These are phyloP conservation scores for Zygotorulaspora florentina DNA, from an alignment of 805 yeast species.

Conservation along the genomic window DNA sequence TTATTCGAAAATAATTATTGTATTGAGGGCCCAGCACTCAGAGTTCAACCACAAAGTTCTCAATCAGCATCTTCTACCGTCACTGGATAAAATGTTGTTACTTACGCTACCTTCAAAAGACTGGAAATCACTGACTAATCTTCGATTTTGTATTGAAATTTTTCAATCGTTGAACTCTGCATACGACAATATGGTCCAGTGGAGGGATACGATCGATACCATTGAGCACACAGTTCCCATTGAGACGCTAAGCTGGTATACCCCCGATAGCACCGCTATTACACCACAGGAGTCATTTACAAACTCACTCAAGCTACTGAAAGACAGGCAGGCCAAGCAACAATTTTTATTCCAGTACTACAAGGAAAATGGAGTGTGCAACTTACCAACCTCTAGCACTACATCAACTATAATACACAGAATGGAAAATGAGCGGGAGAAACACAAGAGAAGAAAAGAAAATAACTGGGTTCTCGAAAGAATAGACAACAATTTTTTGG, in stretches of 20 bases:
- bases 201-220: slow-evolving; percentile 1
- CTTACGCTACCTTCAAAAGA: slow-evolving; percentile 21
- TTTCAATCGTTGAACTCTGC: slow-evolving; percentile 13
- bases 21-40: slow-evolving; percentile 22
- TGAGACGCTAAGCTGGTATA: slow-evolving; percentile 9
- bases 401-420: slow-evolving; percentile 61
- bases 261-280: slow-evolving; percentile 2
- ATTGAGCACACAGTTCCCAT: slow-evolving; percentile 5
- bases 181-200: slow-evolving; percentile 8
- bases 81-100: slow-evolving; percentile 21
- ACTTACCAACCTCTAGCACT: slow-evolving; percentile 12
- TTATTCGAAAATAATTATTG: slow-evolving; percentile 26
- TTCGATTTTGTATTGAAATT: slow-evolving; percentile 18
- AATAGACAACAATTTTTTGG: slow-evolving; percentile 29
- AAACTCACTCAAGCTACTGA: slow-evolving; percentile 6
- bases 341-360: slow-evolving; percentile 12
- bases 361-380: slow-evolving; percentile 8
- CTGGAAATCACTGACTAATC: slow-evolving; percentile 21
- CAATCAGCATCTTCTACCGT: slow-evolving; percentile 25
- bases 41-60: slow-evolving; percentile 22
- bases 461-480: slow-evolving; percentile 67
- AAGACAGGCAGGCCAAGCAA: slow-evolving; percentile 13
- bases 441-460: slow-evolving; percentile 82
- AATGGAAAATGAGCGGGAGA: slow-evolving; percentile 90
- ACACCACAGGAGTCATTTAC: slow-evolving; percentile 9